These are phyloP conservation scores for Candida namnaoensis DNA, from an alignment of 805 yeast species.

Conservation along the genomic window DNA sequence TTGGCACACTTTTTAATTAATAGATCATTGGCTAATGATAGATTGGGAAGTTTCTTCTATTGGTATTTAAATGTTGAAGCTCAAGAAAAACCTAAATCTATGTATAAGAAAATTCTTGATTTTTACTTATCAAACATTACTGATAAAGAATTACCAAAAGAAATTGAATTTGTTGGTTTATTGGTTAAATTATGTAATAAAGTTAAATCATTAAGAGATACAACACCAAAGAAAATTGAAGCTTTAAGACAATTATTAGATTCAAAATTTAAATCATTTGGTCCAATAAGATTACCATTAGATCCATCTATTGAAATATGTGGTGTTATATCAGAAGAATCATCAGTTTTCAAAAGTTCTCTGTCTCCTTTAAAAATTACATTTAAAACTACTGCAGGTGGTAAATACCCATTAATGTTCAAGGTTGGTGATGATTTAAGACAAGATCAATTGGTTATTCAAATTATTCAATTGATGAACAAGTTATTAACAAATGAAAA, in stretches of 20 bases:
- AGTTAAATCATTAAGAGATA: slow-evolving; percentile 60
- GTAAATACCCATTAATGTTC: slow-evolving; percentile 73
- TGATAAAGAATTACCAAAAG: slow-evolving; percentile 34
- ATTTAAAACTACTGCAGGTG: slow-evolving; percentile 48
- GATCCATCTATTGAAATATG: slow-evolving; percentile 71
- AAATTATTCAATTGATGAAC: slow-evolving; percentile 87
- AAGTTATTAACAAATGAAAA: slow-evolving; percentile 81
- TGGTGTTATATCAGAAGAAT: slow-evolving; percentile 73
- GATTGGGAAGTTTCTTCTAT: slow-evolving; percentile 74
- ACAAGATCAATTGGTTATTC: slow-evolving; percentile 96
- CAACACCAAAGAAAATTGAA: slow-evolving; percentile 71
- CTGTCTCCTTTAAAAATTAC: slow-evolving; percentile 82
- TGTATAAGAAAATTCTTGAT: slow-evolving; percentile 36
- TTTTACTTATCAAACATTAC: slow-evolving; percentile 31
- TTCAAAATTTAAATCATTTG: slow-evolving; percentile 32
- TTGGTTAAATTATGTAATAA: slow-evolving; percentile 57
- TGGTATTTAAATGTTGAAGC: slow-evolving; percentile 91
- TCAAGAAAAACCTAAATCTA: slow-evolving; percentile 48
- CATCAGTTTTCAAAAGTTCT: slow-evolving; percentile 85
- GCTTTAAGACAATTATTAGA: slow-evolving; percentile 39
- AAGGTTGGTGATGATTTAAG: slow-evolving; percentile 92
- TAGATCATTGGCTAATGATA: slow-evolving; percentile 54
- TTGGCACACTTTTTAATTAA: slow-evolving; percentile 68
- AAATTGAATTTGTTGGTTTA: slow-evolving; percentile 59
- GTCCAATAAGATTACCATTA: slow-evolving; percentile 65